Evolutionary conservation across 495 filamentous ascomycete genomes (phyloP), one percentile per base, ranked within the genome.

Genomic region (Neurospora sp.): DNA sequence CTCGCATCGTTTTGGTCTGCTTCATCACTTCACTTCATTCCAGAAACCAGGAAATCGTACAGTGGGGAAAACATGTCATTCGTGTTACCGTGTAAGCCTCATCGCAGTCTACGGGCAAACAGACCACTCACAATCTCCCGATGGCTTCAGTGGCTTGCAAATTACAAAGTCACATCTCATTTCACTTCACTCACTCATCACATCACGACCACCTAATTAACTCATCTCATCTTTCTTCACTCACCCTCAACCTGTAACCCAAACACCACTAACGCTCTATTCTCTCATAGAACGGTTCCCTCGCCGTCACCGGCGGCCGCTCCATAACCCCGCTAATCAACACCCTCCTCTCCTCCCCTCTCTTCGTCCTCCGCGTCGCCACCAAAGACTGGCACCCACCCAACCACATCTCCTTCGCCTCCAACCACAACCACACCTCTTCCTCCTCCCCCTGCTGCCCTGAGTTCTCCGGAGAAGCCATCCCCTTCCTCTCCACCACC

Each of bases 371-470:
- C 70, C 92, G 90, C 70, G 84, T 98, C 73, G 93, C 93, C 69
- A 97, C 94, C 35, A 90, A 93, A 78, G 96, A 99, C 85, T 97
- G 88, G 85, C 96, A 98, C 79, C 96, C 96, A 0, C 73, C 75
- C 7, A 80, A 92, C 78, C 96, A 98, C 83, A 88, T 97, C 80
- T 98, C 96, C 46, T 98, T 98, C 82, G 93, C 92, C 35, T 83
- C 83, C 42, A 96, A 94, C 82, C 94, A 98, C 80, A 76, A 86
- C 10, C 39, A 38, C 48, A 23, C 59, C 16, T 7, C 31, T 92
- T 92, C 77, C 78, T 82, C 35, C 37, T 62, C 44, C n/a, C n/a
- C 23, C 1, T 66, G 27, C 54, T 66, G 27, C 27, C 54, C 54
- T 5, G 48, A 59, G 2, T 27, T 27, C 27, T 27, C 27, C 27